Percentiles rank a stretch among this genome's conserved stretches.
phyloP scores from a whole-genome alignment of 2,329 filamentous ascomycete species.

The Gaeumannomyces tritici region DNA sequence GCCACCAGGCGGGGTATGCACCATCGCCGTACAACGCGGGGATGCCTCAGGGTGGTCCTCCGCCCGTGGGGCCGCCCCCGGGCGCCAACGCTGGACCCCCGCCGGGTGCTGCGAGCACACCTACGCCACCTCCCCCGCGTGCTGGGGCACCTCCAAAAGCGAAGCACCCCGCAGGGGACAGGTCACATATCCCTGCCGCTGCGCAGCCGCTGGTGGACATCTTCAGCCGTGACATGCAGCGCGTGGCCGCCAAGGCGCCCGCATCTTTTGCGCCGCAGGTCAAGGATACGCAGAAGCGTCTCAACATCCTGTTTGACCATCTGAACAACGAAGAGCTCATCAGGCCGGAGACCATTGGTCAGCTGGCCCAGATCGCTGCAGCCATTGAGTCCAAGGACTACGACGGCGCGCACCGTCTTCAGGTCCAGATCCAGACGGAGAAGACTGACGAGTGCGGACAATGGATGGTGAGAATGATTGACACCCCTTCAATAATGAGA shows the following conservation, averaged over 20 bases:
- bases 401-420: slow-evolving; percentile 54
- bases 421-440: slow-evolving; percentile 67
- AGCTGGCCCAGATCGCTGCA: slow-evolving; percentile 54
- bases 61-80: slow-evolving; percentile 29
- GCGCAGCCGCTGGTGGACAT: slow-evolving; percentile 76
- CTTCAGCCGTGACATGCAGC: slow-evolving; percentile 74
- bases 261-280: slow-evolving; percentile 82
- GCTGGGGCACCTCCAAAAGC: slow-evolving; percentile 37
- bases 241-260: slow-evolving; percentile 77
- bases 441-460: slow-evolving; percentile 73
- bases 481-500: no score
- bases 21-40: slow-evolving; percentile 41
- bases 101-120: slow-evolving; percentile 30
- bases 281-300: slow-evolving; percentile 84
- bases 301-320: slow-evolving; percentile 92
- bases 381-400: slow-evolving; percentile 63
- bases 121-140: slow-evolving; percentile 38
- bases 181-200: slow-evolving; percentile 72
- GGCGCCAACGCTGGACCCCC: slow-evolving; percentile 26
- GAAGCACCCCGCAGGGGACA: slow-evolving; percentile 75
- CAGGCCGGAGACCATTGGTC: slow-evolving; percentile 65
- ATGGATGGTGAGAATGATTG: slow-evolving; percentile 63
- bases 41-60: slow-evolving; percentile 26
- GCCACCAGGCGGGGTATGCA: slow-evolving; percentile 42
- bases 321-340: slow-evolving; percentile 92